Percentiles rank a stretch among this genome's conserved stretches.
phyloP scores from a whole-genome alignment of 305 asterid genomes.

The Lippia alba region DNA sequence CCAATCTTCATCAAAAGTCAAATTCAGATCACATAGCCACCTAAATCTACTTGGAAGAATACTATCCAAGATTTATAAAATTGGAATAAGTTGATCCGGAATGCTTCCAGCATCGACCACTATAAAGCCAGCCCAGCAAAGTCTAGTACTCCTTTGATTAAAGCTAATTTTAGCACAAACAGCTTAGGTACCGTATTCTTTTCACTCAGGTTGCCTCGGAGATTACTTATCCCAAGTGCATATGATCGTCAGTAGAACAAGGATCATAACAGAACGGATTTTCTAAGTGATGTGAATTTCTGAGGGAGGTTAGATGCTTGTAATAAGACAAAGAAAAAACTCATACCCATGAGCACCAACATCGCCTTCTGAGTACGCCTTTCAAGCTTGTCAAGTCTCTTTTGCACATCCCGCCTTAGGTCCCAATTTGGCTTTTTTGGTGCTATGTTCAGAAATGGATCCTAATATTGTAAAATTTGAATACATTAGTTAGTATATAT shows the following conservation, averaged over 20 bases:
- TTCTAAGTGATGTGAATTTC: no score
- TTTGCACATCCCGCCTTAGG: slow-evolving; percentile 90
- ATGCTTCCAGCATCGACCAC: neutral
- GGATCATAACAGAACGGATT: neutral
- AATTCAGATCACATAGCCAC: neutral
- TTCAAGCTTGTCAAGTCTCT: slow-evolving; percentile 90
- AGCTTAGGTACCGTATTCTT: neutral
- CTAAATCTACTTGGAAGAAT: neutral
- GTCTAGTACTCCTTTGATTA: neutral
- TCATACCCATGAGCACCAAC: slow-evolving; percentile 72
- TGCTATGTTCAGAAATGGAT: slow-evolving; percentile 91
- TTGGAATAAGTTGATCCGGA: neutral
- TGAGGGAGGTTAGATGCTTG: neutral
- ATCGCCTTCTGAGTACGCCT: slow-evolving; percentile 87
- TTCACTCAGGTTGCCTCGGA: no score
- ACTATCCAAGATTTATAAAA: neutral
- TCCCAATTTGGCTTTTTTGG: slow-evolving; percentile 99
- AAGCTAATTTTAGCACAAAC: slow-evolving; percentile 5
- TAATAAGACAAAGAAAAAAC: slow-evolving; percentile 26
- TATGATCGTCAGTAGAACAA: no score
- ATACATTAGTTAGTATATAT: neutral
- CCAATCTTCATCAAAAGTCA: neutral
- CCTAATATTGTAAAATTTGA: slow-evolving; percentile 48
- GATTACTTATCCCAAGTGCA: no score
- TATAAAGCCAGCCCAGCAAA: no score